Percentiles rank a stretch among this genome's conserved stretches.
These are phyloP conservation scores for Herpotrichia juniperi DNA, from an alignment of 2,329 filamentous ascomycete species.

Conservation along the genomic window DNA sequence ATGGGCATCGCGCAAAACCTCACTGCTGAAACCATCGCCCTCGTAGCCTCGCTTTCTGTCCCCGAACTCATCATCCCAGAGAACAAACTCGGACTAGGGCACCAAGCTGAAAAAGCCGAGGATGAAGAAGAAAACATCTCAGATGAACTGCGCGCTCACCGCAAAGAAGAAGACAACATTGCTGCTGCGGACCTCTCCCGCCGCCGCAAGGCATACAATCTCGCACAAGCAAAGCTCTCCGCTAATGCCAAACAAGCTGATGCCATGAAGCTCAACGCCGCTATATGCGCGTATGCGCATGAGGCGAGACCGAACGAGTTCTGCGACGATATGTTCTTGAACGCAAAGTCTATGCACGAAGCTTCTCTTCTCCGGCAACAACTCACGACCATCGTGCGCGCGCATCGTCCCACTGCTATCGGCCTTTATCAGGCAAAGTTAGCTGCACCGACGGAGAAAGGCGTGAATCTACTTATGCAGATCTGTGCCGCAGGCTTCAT, in stretches of 20 bases:
- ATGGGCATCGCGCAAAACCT: constrained; percentile 84
- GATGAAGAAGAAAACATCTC: no score
- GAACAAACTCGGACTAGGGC: constrained; percentile 71
- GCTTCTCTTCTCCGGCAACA: constrained; percentile 82
- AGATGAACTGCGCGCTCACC: no score
- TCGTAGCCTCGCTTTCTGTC: constrained; percentile 87
- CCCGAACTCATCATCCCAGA: constrained; percentile 87
- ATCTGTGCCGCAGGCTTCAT: constrained; percentile 92
- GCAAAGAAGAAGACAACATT: constrained; percentile 69
- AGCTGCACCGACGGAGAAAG: constrained; percentile 67
- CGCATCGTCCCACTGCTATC: constrained; percentile 65
- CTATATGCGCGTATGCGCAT: constrained; percentile 77
- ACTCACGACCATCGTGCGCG: constrained; percentile 78
- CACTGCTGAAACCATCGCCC: constrained; percentile 81
- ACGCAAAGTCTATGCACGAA: constrained; percentile 85
- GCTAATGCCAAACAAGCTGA: constrained; percentile 80
- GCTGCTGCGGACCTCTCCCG: constrained; percentile 73
- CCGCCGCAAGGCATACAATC: constrained; percentile 68
- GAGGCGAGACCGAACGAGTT: constrained; percentile 65
- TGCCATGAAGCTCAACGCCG: constrained; percentile 87
- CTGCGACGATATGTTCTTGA: constrained; percentile 83
- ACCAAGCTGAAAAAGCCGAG: constrained; percentile 52
- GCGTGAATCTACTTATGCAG: constrained; percentile 80
- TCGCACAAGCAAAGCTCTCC: constrained; percentile 77
- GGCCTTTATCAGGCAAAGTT: constrained; percentile 55